Evolutionary conservation across 352 stramenopile species (phyloP).

Genomic region (Globisporangium acanthophoron): DNA sequence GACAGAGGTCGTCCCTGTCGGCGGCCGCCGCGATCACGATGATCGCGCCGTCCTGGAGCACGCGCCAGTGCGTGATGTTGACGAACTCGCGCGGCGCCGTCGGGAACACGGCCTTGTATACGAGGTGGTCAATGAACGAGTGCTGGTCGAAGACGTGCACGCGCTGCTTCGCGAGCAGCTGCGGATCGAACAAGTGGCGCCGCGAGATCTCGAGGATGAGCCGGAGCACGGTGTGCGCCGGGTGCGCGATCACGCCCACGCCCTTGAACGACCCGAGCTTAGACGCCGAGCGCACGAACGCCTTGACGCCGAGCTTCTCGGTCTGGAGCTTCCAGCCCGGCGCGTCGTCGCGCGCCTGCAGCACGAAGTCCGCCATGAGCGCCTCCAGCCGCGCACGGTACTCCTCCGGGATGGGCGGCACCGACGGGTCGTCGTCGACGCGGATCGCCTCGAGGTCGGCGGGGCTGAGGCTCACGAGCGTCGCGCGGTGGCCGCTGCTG

Average conservation of each 20-base stretch:
- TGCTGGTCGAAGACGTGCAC: conserved; percentile 60
- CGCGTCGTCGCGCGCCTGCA: conserved; percentile 38
- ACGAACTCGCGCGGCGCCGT: conserved; percentile 47
- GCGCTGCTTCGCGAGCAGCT: conserved; percentile 42
- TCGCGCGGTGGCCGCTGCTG: conserved; percentile 9
- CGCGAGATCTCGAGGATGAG: conserved; percentile 47
- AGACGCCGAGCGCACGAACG: conserved; percentile 39
- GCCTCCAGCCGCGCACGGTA: conserved; percentile 36
- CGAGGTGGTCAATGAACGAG: conserved; percentile 68
- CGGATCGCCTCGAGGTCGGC: conserved; percentile 7
- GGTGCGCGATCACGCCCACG: conserved; percentile 46
- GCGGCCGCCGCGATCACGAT: conserved; percentile 42
- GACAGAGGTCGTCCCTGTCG: conserved; percentile 33
- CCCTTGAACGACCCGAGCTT: conserved; percentile 47
- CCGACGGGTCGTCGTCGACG: conserved; percentile 16
- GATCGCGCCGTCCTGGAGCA: conserved; percentile 52
- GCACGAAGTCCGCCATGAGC: conserved; percentile 57
- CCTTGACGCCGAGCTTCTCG: conserved; percentile 52
- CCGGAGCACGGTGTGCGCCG: conserved; percentile 48
- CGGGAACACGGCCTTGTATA: conserved; percentile 65
- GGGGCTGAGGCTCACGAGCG: conserved; percentile 12
- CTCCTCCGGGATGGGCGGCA: conserved; percentile 22
- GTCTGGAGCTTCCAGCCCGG: conserved; percentile 58
- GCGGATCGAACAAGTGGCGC: conserved; percentile 46
- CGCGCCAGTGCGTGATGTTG: conserved; percentile 70